Percentiles rank a stretch among this genome's conserved stretches.
Conservation (phyloP, 2,329 filamentous ascomycete genomes). For the Akanthomyces uredinophilus region DNA sequence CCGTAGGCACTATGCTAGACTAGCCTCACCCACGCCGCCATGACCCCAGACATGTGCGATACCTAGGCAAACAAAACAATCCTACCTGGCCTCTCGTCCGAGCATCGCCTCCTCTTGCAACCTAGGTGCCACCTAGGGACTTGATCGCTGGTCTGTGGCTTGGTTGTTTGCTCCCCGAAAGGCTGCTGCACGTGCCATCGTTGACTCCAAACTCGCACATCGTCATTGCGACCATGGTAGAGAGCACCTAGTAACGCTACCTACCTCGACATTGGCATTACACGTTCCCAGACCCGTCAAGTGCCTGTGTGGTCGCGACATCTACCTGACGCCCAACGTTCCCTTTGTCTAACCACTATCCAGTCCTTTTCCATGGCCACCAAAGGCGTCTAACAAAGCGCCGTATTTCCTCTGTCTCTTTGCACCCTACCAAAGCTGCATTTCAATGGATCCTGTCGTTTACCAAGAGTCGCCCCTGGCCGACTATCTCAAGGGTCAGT, state of each 20-base stretch:
- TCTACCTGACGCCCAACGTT: background rate
- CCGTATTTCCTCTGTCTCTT: background rate
- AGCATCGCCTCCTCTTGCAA: background rate
- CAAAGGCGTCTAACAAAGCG: background rate
- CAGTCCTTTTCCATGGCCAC: background rate
- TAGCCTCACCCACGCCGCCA: background rate
- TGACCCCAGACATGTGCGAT: constrained; percentile 9
- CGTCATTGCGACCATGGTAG: constrained; percentile 7
- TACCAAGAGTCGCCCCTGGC: constrained; percentile 84
- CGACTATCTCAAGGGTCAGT: constrained; percentile 77
- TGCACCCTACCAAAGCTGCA: background rate
- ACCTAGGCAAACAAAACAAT: constrained; percentile 8
- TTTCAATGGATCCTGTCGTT: constrained; percentile 76
- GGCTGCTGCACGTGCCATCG: background rate
- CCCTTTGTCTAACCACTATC: constrained; percentile 1
- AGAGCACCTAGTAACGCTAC: constrained; percentile 3
- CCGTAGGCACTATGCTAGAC: too few species aligned
- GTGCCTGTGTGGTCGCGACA: constrained; percentile 7
- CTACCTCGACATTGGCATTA: background rate
- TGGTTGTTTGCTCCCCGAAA: background rate
- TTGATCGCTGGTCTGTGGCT: constrained; percentile 6
- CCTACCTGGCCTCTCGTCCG: constrained; percentile 8
- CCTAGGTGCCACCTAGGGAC: background rate
- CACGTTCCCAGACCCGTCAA: background rate
- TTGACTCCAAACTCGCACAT: background rate